phyloP scores from a whole-genome alignment of 768 basidiomycete genomes.

The Mycena metata region DNA sequence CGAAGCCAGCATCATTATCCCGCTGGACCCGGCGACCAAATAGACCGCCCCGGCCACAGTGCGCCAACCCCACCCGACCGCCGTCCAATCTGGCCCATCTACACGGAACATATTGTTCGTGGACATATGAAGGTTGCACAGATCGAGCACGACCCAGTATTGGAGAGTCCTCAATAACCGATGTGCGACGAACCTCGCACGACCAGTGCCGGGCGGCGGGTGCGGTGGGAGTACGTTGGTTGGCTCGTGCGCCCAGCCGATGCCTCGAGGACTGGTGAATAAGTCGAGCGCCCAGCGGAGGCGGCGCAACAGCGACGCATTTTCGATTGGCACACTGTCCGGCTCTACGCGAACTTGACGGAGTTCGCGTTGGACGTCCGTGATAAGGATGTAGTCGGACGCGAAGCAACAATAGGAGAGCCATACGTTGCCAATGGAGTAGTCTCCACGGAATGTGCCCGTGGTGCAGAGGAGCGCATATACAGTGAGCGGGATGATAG shows the following conservation, averaged over 20 bases:
- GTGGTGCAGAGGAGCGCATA: background rate
- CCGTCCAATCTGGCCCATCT: conserved; percentile 26
- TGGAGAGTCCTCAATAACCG: conserved; percentile 34
- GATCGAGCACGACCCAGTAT: conserved; percentile 42
- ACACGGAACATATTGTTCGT: conserved; percentile 38
- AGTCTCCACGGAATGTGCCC: background rate
- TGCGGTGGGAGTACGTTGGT: conserved; percentile 38
- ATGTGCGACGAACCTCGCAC: conserved; percentile 39
- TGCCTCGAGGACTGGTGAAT: conserved; percentile 43
- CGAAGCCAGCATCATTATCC: conserved; percentile 11
- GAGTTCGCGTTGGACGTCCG: conserved; percentile 32
- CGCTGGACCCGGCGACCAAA: conserved; percentile 18
- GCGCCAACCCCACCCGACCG: conserved; percentile 28
- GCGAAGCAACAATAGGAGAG: conserved; percentile 17
- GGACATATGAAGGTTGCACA: conserved; percentile 34
- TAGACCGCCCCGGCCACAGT: conserved; percentile 32
- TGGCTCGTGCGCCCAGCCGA: conserved; percentile 48
- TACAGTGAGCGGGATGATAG: background rate
- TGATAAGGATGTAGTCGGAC: conserved; percentile 33
- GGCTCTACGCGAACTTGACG: background rate
- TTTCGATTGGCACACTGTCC: conserved; percentile 22
- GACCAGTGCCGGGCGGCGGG: conserved; percentile 36
- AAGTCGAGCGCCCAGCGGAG: conserved; percentile 43
- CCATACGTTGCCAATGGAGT: background rate
- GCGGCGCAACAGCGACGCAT: conserved; percentile 40